Conservation (phyloP, 148 eudicot species). For the Euryodendron excelsum region DNA sequence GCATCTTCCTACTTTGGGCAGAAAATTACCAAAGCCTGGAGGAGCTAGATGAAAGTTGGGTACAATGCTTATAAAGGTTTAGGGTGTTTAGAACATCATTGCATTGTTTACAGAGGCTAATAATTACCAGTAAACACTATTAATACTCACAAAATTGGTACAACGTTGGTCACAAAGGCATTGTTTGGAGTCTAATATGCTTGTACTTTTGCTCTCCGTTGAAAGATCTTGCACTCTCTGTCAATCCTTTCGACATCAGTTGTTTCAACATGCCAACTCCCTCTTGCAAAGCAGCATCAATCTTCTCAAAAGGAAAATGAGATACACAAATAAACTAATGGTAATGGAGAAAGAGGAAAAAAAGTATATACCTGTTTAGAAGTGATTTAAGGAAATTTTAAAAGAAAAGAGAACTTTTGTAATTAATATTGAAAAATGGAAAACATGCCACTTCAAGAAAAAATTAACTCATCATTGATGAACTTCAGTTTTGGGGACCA, state of each 20-base stretch:
- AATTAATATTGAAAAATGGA: neutral
- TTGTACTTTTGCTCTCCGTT: conserved; percentile 92
- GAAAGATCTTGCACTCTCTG: conserved; percentile 65
- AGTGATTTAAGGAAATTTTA: neutral
- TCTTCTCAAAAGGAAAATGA: conserved; percentile 32
- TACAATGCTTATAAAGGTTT: too few species aligned
- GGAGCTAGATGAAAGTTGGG: too few species aligned
- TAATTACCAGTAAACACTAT: neutral
- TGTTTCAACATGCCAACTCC: conserved; percentile 59
- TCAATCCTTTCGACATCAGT: conserved; percentile 56
- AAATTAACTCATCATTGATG: too few species aligned
- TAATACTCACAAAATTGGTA: neutral
- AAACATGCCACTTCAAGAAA: too few species aligned
- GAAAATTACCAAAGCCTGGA: too few species aligned
- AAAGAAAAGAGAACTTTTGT: neutral
- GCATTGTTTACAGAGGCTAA: neutral
- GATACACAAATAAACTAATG: neutral
- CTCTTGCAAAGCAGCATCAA: conserved; percentile 72
- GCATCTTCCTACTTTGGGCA: too few species aligned
- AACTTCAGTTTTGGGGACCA: neutral
- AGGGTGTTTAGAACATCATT: too few species aligned
- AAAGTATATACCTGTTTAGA: neutral
- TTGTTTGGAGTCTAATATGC: conserved; percentile 54
- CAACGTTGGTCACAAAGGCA: conserved; percentile 15
- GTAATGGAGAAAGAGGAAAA: neutral